Base-by-base conservation (phyloP, 345 rosid species). In the Corymbia maculata region DNA sequence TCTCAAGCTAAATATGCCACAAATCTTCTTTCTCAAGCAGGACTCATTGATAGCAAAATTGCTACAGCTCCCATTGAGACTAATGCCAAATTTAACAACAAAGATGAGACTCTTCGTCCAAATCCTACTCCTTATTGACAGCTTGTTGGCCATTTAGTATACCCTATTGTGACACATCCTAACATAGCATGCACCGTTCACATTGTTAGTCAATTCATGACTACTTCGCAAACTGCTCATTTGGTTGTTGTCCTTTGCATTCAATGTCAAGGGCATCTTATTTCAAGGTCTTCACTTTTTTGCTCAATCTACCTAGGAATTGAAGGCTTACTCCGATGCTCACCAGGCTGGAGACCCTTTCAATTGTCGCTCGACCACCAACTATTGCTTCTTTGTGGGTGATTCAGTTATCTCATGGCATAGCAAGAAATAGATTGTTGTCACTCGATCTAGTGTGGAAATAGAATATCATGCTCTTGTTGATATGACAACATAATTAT, bases 391-490 rank as follows among this genome's bases (percentile, higher is more conserved):
- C 61, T 55, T 55, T 55, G 26, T 21, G 21, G 57, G 24, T 52
- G 24, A 52, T 52, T 52, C 0, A 6, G 4, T 17, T 52, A 52
- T 52, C 57, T 52, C 24, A 52, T 52, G 57, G 57, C 4, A 1
- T 52, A 52, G 19, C 1, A 52, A 52, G 57, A 22, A 52, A 52
- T 52, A 52, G 61, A 55, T 55, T 55, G 61, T 8, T 55, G 22
- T 21, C 0, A 0, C 61, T 55, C 61, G 9, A 55, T 55, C 28
- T 55, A 55, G 9, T 55, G 22, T 19, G 59, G 1, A 53, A 53
- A 11, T 22, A 8, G 0, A 55, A 0, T 55, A 55, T 55, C 0
- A 1, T 55, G 28, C 2, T 55, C 22, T 55, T 55, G 61, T 1
- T 55, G 61, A 55, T 55, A 55, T 22, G 61, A 21, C 26, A 55